Conservation (phyloP, 129 eudicot genomes). For the Tagetes patula region DNA sequence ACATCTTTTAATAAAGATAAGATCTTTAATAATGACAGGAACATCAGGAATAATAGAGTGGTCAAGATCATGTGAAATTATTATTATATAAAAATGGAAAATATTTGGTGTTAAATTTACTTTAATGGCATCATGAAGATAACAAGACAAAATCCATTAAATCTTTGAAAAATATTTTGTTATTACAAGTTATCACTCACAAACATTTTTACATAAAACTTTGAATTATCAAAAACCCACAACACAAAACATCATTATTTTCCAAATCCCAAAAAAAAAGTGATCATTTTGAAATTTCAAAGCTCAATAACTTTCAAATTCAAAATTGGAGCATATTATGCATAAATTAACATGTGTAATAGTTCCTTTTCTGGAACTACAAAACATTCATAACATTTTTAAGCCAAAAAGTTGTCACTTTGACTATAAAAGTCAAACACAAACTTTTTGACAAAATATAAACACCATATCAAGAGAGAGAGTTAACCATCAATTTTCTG, state of each 20-base stretch:
- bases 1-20: conserved; percentile 18
- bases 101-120: conserved; percentile 6
- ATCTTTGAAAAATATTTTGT: conserved; percentile 13
- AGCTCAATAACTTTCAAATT: conserved; percentile 5
- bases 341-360: neutral
- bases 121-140: conserved; percentile 22
- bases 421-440: conserved; percentile 17
- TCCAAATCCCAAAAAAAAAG: conserved; percentile 24
- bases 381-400: conserved; percentile 21
- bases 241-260: conserved; percentile 16
- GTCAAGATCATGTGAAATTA: conserved; percentile 27
- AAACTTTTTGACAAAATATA: neutral
- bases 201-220: conserved; percentile 16
- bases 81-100: conserved; percentile 17
- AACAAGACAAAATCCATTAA: conserved; percentile 25
- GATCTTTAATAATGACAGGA: conserved; percentile 27
- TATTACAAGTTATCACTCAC: conserved; percentile 12
- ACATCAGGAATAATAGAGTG: conserved; percentile 3
- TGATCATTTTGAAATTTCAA: conserved; percentile 12
- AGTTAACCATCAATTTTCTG: conserved; percentile 67
- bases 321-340: neutral
- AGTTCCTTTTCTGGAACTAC: conserved; percentile 7
- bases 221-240: conserved; percentile 25
- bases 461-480: conserved; percentile 25
- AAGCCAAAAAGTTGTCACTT: conserved; percentile 21